These are phyloP conservation scores for Aspergillus glaucus DNA, from an alignment of 2,329 filamentous ascomycete species.

Conservation along the genomic window DNA sequence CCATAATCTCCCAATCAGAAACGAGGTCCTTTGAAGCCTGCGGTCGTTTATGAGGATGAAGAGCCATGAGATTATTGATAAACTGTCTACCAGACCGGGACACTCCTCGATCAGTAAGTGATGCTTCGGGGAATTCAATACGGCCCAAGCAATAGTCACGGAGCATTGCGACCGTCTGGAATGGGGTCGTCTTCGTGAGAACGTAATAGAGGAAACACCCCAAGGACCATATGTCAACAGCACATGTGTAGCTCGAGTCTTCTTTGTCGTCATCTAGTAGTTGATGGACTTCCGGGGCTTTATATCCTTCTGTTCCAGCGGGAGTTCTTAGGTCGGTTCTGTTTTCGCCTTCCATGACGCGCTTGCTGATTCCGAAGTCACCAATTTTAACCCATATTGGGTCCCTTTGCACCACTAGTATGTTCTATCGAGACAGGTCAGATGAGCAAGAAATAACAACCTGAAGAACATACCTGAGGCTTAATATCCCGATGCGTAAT, in stretches of 20 bases:
- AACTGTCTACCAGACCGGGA: background rate
- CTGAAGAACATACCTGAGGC: background rate
- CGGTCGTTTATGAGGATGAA: background rate
- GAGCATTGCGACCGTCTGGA: background rate
- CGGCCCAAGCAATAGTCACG: background rate
- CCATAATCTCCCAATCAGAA: background rate
- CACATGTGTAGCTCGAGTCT: background rate
- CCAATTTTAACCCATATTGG: slow-evolving; percentile 5
- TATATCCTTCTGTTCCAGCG: slow-evolving; percentile 3
- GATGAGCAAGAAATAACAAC: background rate
- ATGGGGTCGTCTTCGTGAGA: slow-evolving; percentile 2
- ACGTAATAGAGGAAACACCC: slow-evolving; percentile 1
- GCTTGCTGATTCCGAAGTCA: slow-evolving; percentile 8
- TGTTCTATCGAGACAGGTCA: background rate
- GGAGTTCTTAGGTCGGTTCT: background rate
- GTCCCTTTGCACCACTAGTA: slow-evolving; percentile 1
- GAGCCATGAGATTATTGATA: background rate
- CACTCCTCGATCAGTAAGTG: background rate
- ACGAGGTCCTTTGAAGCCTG: background rate
- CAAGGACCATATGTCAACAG: slow-evolving; percentile 5
- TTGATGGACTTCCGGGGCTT: slow-evolving; percentile 2
- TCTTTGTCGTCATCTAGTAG: background rate
- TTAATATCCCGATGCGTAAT: slow-evolving; percentile 6
- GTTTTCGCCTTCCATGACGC: slow-evolving; percentile 1
- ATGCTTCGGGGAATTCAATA: background rate